phyloP scores from a whole-genome alignment of 371 early-diverging fungal genomes.

The Batrachochytrium dendrobatidis region DNA sequence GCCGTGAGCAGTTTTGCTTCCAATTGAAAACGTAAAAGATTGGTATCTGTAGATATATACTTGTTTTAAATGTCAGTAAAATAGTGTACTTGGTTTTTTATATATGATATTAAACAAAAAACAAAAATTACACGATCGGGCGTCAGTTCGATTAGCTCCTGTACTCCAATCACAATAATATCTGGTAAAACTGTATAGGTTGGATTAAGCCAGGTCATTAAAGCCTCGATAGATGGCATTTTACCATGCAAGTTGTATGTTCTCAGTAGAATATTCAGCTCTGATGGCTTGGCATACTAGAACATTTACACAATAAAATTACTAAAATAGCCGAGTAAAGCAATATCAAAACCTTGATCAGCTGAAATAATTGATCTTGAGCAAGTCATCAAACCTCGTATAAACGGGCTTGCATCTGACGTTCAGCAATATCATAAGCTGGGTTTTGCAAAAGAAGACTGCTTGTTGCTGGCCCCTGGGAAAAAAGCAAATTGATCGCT shows the following conservation, averaged over 20 bases:
- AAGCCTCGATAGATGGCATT: conserved; percentile 51
- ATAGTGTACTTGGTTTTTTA: no score
- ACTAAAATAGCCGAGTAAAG: neutral
- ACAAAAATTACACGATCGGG: no score
- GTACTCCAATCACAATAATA: conserved; percentile 80
- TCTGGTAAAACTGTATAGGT: conserved; percentile 54
- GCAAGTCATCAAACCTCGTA: conserved; percentile 9
- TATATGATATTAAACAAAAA: no score
- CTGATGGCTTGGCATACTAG: conserved; percentile 20
- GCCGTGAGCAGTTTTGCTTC: conserved; percentile 19
- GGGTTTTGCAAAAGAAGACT: conserved; percentile 35
- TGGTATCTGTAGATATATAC: conserved; percentile 64
- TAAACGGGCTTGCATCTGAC: conserved; percentile 25
- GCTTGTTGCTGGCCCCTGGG: conserved; percentile 1
- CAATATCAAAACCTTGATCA: neutral
- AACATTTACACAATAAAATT: no score
- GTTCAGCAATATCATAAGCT: conserved; percentile 28
- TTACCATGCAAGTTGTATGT: conserved; percentile 90
- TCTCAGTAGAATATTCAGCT: conserved; percentile 64
- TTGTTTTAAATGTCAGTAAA: conserved; percentile 8
- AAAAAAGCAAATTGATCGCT: conserved; percentile 76
- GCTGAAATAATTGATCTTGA: no score
- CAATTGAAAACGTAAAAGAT: conserved; percentile 40
- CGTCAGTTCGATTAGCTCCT: conserved; percentile 90
- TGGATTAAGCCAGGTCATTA: conserved; percentile 57